Evolutionary conservation across 1,139 yeast species (phyloP), one percentile per base, ranked within the genome.

Genomic region (Casaregolazyma suthepensis): DNA sequence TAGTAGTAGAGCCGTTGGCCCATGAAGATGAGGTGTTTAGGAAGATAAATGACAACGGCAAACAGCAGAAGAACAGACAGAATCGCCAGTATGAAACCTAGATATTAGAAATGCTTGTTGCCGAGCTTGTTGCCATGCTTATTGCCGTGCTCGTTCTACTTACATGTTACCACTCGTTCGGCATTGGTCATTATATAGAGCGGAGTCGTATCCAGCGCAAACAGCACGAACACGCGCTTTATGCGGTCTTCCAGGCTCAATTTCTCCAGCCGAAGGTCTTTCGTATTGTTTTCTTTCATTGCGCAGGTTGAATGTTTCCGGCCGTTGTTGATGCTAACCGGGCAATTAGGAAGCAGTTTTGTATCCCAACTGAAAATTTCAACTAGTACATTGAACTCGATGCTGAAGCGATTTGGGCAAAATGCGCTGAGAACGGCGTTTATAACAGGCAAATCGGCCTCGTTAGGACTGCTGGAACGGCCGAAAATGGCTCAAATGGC

Each of bases 1-100:
- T 65, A 65, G 54, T 64, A 65, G 48, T 63, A 63, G 31, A 63
- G 56, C 26, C 67, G 58, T 26, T 57, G 54, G 19, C 54, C 37
- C 40, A 63, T 53, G 42, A 50, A 53, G 45, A 52, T 52, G n/a
- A 61, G 54, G 47, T 63, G 66, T 23, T 57, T 55, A 12, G 68
- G 68, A 38, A 65, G 56, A 52, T 65, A 65, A 20, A 58, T 56
- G 17, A 61, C 52, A 23, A 61, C 52, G 12, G 65, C 65, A 50
- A 26, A 54, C 12, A 52, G 22, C 15, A 43, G 43, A 9, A 53
- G 43, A 15, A 19, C 50, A 13, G 53, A 19, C 22, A 56, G 23
- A 15, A 44, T 29, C n/a, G 48, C 13, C 17, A 46, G 13, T 10
- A 52, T 13, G 9, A 53, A 26, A 26, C 50, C 58, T 56, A 20